A percentile compares a stretch with the other conserved stretches of the same genome.
Evolutionary conservation across 2,329 filamentous ascomycete genomes (phyloP).

Genomic region (Emericellopsis atlantica): DNA sequence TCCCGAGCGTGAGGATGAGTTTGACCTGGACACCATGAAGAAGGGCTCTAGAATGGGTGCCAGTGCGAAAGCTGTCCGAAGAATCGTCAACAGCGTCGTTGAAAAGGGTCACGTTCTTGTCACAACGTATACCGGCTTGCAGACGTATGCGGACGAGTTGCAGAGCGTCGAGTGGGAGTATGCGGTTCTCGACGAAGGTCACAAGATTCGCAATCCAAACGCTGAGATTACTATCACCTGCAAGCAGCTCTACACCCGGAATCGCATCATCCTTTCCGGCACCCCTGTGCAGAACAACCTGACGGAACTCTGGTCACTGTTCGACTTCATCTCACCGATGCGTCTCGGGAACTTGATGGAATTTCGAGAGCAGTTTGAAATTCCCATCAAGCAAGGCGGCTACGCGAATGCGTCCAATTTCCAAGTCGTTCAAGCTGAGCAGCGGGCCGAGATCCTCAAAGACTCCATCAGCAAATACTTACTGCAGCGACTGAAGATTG

Average conservation of each 20-base stretch:
- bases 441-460: slow-evolving; percentile 87
- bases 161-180: slow-evolving; percentile 84
- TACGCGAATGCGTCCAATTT: slow-evolving; percentile 93
- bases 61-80: slow-evolving; percentile 44
- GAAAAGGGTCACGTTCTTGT: slow-evolving; percentile 84
- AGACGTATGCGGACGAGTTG: slow-evolving; percentile 76
- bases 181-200: slow-evolving; percentile 89
- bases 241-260: slow-evolving; percentile 83
- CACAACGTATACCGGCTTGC: slow-evolving; percentile 91
- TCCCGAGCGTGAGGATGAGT: slow-evolving; percentile 46
- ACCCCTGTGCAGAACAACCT: slow-evolving; percentile 98
- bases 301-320: slow-evolving; percentile 89
- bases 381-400: slow-evolving; percentile 84
- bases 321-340: slow-evolving; percentile 97
- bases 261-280: slow-evolving; percentile 85
- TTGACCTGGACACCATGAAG: slow-evolving; percentile 30
- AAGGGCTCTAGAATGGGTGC: slow-evolving; percentile 23
- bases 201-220: slow-evolving; percentile 96
- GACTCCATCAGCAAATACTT: slow-evolving; percentile 90
- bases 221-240: slow-evolving; percentile 89
- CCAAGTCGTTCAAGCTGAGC: slow-evolving; percentile 87
- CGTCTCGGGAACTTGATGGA: slow-evolving; percentile 81
- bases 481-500: slow-evolving; percentile 81
- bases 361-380: slow-evolving; percentile 84
- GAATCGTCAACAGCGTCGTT: slow-evolving; percentile 71